A percentile compares a stretch with the other conserved stretches of the same genome.
Evolutionary conservation across 176 grass and related monocot species (phyloP).

Genomic region (Coix lacrymajobi): DNA sequence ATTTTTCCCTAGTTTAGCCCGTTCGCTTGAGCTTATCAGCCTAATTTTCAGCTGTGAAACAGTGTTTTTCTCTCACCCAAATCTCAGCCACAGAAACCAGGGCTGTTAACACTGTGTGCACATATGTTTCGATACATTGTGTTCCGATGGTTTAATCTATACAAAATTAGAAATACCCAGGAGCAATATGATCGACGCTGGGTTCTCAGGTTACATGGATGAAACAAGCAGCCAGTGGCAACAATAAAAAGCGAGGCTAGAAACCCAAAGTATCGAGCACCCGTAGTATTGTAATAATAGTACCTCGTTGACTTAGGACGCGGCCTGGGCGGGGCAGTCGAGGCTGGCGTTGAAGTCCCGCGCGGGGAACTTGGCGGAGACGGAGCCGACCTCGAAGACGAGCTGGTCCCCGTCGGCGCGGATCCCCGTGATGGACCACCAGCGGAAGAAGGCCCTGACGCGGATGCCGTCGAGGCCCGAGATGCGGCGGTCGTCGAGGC

Average conservation of each 20-base stretch:
- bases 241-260: neutral
- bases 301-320: conserved; percentile 17
- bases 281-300: neutral
- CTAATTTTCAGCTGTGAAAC: no score
- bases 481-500: conserved; percentile 40
- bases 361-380: conserved; percentile 50
- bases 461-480: conserved; percentile 50
- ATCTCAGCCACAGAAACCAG: no score
- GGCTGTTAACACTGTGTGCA: neutral
- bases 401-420: conserved; percentile 50
- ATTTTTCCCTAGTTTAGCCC: neutral
- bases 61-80: no score
- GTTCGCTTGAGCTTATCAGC: no score
- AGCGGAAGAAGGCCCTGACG: conserved; percentile 57
- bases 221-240: neutral
- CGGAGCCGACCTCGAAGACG: conserved; percentile 53
- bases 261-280: neutral
- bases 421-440: conserved; percentile 61
- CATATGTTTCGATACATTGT: neutral
- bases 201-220: neutral
- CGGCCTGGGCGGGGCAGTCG: conserved; percentile 38
- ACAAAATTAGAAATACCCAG: neutral
- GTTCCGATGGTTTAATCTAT: neutral
- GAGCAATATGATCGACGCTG: neutral
- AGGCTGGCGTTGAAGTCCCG: conserved; percentile 58